Conservation (phyloP, 768 basidiomycete genomes). For the Serendipita vermifera region DNA sequence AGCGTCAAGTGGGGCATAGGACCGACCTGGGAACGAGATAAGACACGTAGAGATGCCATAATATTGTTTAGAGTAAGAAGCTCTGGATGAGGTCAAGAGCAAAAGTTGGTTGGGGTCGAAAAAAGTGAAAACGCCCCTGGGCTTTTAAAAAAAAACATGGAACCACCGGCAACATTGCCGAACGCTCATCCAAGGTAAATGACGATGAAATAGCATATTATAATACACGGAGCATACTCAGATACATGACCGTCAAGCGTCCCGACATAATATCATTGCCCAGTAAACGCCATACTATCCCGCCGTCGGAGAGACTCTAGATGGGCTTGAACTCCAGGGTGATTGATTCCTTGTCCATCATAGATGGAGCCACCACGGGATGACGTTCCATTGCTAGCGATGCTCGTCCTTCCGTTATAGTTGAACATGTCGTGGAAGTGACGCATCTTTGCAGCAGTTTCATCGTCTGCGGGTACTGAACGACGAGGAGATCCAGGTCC, state of each 20-base stretch:
- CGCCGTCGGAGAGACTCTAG: not conserved
- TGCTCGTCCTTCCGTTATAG: not conserved
- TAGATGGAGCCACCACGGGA: constrained; percentile 2
- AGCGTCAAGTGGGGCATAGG: not conserved
- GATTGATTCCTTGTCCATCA: not conserved
- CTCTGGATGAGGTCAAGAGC: not conserved
- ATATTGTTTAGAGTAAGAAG: not conserved
- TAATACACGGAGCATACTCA: not conserved
- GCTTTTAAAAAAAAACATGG: not conserved
- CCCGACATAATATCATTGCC: too few relatives aligned
- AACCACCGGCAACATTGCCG: too few relatives aligned
- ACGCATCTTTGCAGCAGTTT: not conserved
- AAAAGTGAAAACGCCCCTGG: too few relatives aligned
- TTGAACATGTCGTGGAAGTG: constrained; percentile 5
- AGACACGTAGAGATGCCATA: constrained; percentile 1
- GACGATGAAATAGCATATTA: not conserved
- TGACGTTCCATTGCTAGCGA: not conserved
- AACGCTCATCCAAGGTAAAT: not conserved
- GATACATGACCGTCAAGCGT: not conserved
- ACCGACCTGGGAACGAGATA: not conserved
- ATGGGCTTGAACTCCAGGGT: constrained; percentile 5
- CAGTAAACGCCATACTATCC: constrained; percentile 3
- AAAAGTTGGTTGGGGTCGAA: not conserved
- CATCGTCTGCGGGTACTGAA: not conserved
- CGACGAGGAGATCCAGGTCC: not conserved